Evolutionary conservation across 2,329 filamentous ascomycete genomes (phyloP).

Genomic region (Fusarium sp.): DNA sequence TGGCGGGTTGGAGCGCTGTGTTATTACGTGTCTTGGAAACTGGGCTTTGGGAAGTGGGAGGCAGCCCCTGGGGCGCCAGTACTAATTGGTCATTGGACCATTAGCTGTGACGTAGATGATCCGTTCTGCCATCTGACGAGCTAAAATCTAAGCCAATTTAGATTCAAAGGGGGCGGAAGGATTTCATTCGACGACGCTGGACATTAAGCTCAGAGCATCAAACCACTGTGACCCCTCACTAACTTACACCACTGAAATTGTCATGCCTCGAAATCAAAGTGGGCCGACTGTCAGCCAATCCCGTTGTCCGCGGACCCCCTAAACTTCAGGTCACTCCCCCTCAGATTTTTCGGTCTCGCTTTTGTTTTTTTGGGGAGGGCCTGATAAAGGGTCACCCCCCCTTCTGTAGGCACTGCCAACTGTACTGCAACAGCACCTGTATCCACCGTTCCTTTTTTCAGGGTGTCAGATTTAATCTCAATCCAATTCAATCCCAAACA

Average conservation of each 20-base stretch:
- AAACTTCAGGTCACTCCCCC: neutral
- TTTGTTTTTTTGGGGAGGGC: neutral
- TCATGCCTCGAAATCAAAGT: neutral
- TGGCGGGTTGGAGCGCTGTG: slow-evolving; percentile 7
- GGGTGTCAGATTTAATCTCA: slow-evolving; percentile 13
- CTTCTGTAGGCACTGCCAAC: neutral
- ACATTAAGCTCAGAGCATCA: neutral
- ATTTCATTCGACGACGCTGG: neutral
- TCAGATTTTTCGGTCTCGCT: slow-evolving; percentile 21
- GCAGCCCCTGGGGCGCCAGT: slow-evolving; percentile 11
- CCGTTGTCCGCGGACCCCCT: slow-evolving; percentile 9
- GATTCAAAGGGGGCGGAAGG: slow-evolving; percentile 4
- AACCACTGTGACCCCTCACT: neutral
- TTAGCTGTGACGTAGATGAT: slow-evolving; percentile 24
- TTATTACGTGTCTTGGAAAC: slow-evolving; percentile 15
- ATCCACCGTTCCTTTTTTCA: neutral
- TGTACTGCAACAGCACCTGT: neutral
- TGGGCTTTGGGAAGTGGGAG: neutral
- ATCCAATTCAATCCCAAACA: neutral
- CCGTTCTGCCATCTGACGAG: neutral
- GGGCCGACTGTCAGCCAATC: slow-evolving; percentile 10
- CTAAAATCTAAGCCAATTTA: neutral
- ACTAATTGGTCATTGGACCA: neutral
- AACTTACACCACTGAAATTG: neutral
- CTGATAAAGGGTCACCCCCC: slow-evolving; percentile 28